Evolutionary conservation across 2,329 filamentous ascomycete species (phyloP).

Genomic region (Rutstroemia sydowiana): DNA sequence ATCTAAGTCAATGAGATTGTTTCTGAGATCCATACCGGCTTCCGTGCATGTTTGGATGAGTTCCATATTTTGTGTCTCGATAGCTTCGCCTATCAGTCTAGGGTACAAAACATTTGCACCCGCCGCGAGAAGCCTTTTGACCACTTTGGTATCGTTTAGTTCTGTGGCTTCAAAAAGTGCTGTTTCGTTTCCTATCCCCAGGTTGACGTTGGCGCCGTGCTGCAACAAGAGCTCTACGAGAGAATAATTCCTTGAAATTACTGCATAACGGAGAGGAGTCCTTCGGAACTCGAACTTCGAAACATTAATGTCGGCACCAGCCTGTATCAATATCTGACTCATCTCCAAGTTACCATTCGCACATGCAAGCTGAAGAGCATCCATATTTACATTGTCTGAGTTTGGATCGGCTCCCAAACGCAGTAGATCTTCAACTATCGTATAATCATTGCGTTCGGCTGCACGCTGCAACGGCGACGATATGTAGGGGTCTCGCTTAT

Average conservation of each 20-base stretch:
- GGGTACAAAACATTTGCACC: not conserved
- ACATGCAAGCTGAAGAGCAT: slow-evolving; percentile 13
- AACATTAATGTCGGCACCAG: slow-evolving; percentile 13
- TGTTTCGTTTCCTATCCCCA: not conserved
- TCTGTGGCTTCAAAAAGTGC: not conserved
- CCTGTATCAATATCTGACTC: slow-evolving; percentile 6
- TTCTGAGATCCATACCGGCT: not conserved
- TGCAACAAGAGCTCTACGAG: not conserved
- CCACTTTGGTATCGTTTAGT: not conserved
- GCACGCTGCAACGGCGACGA: no score
- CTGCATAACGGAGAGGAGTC: slow-evolving; percentile 2
- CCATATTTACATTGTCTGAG: not conserved
- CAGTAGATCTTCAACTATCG: not conserved
- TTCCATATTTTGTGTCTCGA: not conserved
- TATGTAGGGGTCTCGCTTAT: no score
- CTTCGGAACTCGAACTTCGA: slow-evolving; percentile 12
- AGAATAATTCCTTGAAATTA: not conserved
- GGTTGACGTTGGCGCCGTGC: not conserved
- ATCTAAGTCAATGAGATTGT: no score
- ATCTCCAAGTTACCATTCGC: slow-evolving; percentile 7
- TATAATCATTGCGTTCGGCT: no score
- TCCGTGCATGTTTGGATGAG: not conserved
- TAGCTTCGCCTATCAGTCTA: not conserved
- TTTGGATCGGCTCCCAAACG: slow-evolving; percentile 6
- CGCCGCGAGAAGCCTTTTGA: not conserved